phyloP scores from a whole-genome alignment of 2,329 filamentous ascomycete species.

The Chrysoporthe deuterocubensis region DNA sequence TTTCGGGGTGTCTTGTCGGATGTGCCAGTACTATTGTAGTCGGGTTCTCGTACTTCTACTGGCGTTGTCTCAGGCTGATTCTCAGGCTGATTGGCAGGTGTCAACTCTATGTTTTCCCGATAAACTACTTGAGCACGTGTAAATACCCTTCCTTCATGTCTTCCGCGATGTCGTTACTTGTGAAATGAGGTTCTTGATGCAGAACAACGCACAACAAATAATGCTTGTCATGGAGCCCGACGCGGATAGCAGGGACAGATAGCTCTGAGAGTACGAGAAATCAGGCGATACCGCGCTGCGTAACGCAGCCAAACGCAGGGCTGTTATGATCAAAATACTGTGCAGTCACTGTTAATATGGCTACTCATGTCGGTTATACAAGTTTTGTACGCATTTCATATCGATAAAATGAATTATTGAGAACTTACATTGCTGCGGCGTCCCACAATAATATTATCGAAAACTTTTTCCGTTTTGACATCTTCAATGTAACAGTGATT shows the following conservation, averaged over 20 bases:
- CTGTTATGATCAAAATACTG: conserved; percentile 16
- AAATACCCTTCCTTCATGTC: too few relatives aligned
- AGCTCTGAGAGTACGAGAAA: conserved; percentile 19
- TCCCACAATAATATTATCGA: background rate
- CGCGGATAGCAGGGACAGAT: conserved; percentile 3
- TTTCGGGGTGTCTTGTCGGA: too few relatives aligned
- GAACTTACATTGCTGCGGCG: conserved; percentile 9
- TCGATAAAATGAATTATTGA: background rate
- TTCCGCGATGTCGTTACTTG: too few relatives aligned
- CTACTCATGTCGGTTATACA: background rate
- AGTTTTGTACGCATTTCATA: too few relatives aligned
- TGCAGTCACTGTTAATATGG: background rate
- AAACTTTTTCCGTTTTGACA: background rate
- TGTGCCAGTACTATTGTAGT: too few relatives aligned
- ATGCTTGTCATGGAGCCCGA: conserved; percentile 15
- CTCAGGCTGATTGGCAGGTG: too few relatives aligned
- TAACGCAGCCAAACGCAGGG: conserved; percentile 11
- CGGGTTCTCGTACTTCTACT: too few relatives aligned
- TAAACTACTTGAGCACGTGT: too few relatives aligned
- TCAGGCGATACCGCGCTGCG: conserved; percentile 16
- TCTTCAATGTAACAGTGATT: background rate
- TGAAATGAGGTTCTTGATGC: too few relatives aligned
- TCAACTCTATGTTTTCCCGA: too few relatives aligned
- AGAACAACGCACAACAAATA: conserved; percentile 9
- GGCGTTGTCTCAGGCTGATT: too few relatives aligned